A percentile compares a stretch with the other conserved stretches of the same genome.
These are phyloP conservation scores for Cyclocybe aegerita DNA, from an alignment of 768 basidiomycete genomes.

Conservation along the genomic window DNA sequence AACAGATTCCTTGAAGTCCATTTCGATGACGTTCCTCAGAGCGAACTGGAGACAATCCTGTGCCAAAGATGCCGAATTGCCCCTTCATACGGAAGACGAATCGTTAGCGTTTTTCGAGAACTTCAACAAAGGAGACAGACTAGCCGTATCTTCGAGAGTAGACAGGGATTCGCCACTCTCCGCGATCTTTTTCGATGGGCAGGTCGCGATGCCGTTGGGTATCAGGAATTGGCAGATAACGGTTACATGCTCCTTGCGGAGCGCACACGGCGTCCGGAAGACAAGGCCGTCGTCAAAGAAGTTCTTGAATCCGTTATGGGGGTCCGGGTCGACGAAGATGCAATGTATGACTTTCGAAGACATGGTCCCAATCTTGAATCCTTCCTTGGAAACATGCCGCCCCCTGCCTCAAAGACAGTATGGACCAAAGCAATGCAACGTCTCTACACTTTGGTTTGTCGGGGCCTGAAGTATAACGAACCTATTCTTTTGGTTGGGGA, in stretches of 20 bases:
- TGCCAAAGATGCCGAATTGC: constrained; percentile 90
- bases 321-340: constrained; percentile 72
- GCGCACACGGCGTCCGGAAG: constrained; percentile 80
- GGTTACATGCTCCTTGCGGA: constrained; percentile 98
- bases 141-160: constrained; percentile 94
- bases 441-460: constrained; percentile 77
- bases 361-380: constrained; percentile 36
- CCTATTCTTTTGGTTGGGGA: constrained; percentile 96
- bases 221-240: constrained; percentile 92
- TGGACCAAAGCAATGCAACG: constrained; percentile 96
- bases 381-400: constrained; percentile 58
- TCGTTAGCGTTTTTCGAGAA: constrained; percentile 90
- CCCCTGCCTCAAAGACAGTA: constrained; percentile 54
- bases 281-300: constrained; percentile 87
- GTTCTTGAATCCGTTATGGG: constrained; percentile 90
- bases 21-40: constrained; percentile 94
- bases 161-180: constrained; percentile 94
- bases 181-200: constrained; percentile 99
- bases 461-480: constrained; percentile 89
- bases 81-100: constrained; percentile 88
- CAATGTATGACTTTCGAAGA: constrained; percentile 62
- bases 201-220: constrained; percentile 81
- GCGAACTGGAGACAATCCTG: constrained; percentile 91
- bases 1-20: constrained; percentile 98
- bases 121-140: constrained; percentile 90